Base-by-base conservation (phyloP, 768 basidiomycete genomes). In the Pleurotus cornucopiae region DNA sequence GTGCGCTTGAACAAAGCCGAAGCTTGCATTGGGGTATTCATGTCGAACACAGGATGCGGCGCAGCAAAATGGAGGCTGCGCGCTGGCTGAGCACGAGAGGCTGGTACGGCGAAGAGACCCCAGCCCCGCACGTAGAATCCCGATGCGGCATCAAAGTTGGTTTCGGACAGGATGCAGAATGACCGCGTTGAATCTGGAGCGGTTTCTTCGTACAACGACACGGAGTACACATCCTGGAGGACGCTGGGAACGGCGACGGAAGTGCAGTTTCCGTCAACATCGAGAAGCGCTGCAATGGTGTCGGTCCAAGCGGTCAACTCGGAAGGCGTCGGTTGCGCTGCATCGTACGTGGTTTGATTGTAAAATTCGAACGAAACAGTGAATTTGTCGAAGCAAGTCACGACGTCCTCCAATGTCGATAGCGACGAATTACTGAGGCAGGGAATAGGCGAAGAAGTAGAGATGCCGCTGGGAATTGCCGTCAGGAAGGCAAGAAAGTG, bases 21-120 rank as follows among this genome's bases (percentile, higher is more conserved):
- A 1, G 77, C 77, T 61, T 80, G 76, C 38, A 69, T 59, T 2
- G 72, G 66, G 0, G 76, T 77, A 3, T 64, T 64, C 1, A 65
- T 44, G 46, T 81, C 78, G 60, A 63, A 73, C 3, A 60, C 53
- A 0, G 78, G 79, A 60, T 81, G 79, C 0, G 78, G 78, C 2
- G 77, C 78, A 2, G 76, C 71, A 16, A 80, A 57, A 56, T 80
- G 78, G 34, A 78, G 55, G 49, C 62, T 47, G 11, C 72, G 69
- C 21, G 63, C 55, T 0, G 68, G 62, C 3, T 57, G 60, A 6
- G 54, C 46, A 21, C 51, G 64, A 5, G 65, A 63, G 4, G 66
- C 61, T 4, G 72, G 69, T 6, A 73, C 73, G 12, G 66, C 63
- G 13, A 75, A 57, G 5, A 69, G 57, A 0, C 73, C 74, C 74